A percentile compares a stretch with the other conserved stretches of the same genome.
Evolutionary conservation across 768 basidiomycete species (phyloP).

Genomic region (Chalciporus chontae): DNA sequence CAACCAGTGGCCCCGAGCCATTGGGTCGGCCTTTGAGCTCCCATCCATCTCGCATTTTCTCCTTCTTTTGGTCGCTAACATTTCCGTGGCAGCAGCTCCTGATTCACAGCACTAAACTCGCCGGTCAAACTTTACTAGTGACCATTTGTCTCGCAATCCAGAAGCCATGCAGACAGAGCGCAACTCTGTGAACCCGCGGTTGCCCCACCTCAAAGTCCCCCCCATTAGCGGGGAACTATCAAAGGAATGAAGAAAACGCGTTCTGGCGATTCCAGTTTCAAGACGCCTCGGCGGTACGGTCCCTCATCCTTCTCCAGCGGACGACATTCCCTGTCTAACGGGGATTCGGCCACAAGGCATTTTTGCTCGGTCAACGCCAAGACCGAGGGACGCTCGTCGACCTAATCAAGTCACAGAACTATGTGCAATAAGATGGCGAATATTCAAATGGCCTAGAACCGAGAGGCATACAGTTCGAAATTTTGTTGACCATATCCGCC

Average conservation of each 20-base stretch:
- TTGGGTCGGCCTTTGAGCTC: constrained; percentile 4
- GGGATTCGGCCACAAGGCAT: too few species aligned
- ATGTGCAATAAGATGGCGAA: not conserved
- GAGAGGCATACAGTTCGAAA: too few species aligned
- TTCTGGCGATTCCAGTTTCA: not conserved
- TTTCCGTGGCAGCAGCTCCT: not conserved
- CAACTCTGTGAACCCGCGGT: not conserved
- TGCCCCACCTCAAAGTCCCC: not conserved
- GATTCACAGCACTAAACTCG: not conserved
- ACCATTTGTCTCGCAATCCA: not conserved
- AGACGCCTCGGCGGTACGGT: not conserved
- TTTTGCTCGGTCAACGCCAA: not conserved
- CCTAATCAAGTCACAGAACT: not conserved
- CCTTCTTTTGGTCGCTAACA: not conserved
- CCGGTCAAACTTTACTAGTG: not conserved
- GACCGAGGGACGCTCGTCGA: not conserved
- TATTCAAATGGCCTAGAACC: not conserved
- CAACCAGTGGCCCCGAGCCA: not conserved
- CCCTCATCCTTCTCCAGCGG: not conserved
- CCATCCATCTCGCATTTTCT: not conserved
- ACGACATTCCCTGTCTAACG: too few species aligned
- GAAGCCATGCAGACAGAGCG: not conserved
- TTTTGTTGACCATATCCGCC: not conserved
- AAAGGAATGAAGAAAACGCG: too few species aligned
- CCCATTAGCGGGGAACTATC: not conserved